Base-by-base conservation (phyloP, 352 stramenopile genomes). In the Achlya hypogyna region DNA sequence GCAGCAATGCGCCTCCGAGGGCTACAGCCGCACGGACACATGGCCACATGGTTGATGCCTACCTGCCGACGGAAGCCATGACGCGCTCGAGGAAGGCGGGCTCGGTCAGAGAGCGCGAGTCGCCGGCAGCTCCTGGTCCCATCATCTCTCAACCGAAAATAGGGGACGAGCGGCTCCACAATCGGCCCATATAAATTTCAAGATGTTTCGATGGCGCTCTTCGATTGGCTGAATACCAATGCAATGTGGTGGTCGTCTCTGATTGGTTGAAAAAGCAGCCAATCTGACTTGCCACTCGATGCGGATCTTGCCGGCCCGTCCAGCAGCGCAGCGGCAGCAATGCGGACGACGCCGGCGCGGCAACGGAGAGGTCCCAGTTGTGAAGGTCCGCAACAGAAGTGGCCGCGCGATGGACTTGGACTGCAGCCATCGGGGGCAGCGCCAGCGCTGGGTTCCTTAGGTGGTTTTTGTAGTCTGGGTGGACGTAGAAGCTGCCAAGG, bases 61-160 rank as follows among this genome's bases (percentile, higher is more conserved):
- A 94, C 85, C 85, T 79, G 70, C 84, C 86, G 42, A 94, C 85
- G 25, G 85, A 94, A 38, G 78, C 74, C n/a, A 72, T 81, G 43
- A 94, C 78, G 60, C 83, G 78, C 64, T 82, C 83, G 49, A 92
- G 73, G 72, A 92, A 92, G 52, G 83, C 81, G 60, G 85, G 85
- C 66, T 94, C 85, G 42, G 78, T 88, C 65, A 88, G 74, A 29
- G 67, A 81, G 34, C 75, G 72, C n/a, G 81, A 83, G 70, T 87
- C 79, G 69, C 79, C 78, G 14, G 25, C 22, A 38, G 51, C 22
- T 27, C 54, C 54, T 64, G 54, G 54, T 28, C 54, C 54, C 54
- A 64, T 64, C 12, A 14, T 64, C 16, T 16, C 35, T 45, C 38
- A 45, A 45, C 38, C 38, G n/a, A 45, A 45, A 45, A 45, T 45